Evolutionary conservation across 2,329 filamentous ascomycete species (phyloP), one percentile per base, ranked within the genome.

Genomic region (Aspergillus persii): DNA sequence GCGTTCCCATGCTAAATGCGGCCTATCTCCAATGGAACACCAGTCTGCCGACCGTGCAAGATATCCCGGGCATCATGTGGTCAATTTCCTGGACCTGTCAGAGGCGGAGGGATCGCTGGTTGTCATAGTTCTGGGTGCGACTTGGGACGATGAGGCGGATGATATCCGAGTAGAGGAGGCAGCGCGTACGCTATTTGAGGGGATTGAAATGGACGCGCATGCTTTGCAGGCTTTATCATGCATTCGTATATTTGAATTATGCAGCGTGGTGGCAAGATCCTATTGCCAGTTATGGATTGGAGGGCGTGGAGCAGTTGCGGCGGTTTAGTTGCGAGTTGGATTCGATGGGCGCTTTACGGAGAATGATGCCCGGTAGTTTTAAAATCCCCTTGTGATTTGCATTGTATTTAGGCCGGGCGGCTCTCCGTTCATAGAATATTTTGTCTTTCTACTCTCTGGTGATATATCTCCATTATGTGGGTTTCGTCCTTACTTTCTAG

Each of bases 221-320:
- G 15, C 30, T 9, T 11, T 55, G 39, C 33, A 29, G 18, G 52
- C 27, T 9, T 9, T 48, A 59, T 39, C 46, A 54, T 18, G 29
- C 57, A 9, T 56, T 50, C 27, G 47, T 56, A 1, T 56, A 56
- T 8, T 33, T 56, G 7, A 56, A 56, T 18, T 50, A 50, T 8
- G 54, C 54, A 4, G 54, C 54, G 5, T 47, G 12, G 18, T 56
- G 54, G 54, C 54, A 56, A 29, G 31, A 56, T 26, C 54, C 54
- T 6, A 41, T 51, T 15, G 1, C 54, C 3, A 56, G 54, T n/a
- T 56, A 56, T 23, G 48, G 48, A 12, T 15, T 29, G 8, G 30
- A 56, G 31, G 44, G 23, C 27, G 47, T 56, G 36, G 36, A 41
- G 3, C 15, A 1, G 36, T n/a, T 41, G 36, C 36, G 15, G 36